Conservation (phyloP, 2,329 filamentous ascomycete genomes). For the Myrmaecium sp. region DNA sequence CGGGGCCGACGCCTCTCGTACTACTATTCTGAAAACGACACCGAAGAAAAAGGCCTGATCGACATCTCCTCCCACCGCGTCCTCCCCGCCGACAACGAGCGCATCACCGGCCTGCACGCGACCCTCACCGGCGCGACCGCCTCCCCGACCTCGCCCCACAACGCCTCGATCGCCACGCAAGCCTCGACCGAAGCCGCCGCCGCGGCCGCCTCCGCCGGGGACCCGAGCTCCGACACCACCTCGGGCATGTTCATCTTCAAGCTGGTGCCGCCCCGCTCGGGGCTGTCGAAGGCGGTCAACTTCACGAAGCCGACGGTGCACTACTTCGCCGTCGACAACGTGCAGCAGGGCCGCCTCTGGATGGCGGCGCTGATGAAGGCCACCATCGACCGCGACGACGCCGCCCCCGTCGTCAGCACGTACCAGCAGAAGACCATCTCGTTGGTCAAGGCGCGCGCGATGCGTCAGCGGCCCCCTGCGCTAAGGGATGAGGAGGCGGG, state of each 20-base stretch:
- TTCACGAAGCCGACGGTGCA: constrained; percentile 97
- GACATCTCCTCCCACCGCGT: constrained; percentile 96
- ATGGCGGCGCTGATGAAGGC: constrained; percentile 99
- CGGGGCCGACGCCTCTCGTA: constrained; percentile 84
- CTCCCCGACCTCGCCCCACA: constrained; percentile 40
- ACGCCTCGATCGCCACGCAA: constrained; percentile 21
- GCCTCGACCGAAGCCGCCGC: constrained; percentile 21
- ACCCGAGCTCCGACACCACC: constrained; percentile 39
- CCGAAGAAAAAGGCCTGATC: constrained; percentile 85
- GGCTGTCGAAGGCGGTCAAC: constrained; percentile 77
- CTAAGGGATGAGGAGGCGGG: constrained; percentile 44
- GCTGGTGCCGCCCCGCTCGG: constrained; percentile 75
- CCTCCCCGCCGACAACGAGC: constrained; percentile 83
- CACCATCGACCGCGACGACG: constrained; percentile 80
- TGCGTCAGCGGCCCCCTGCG: constrained; percentile 79
- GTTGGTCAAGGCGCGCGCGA: constrained; percentile 68
- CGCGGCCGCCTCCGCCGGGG: constrained; percentile 13
- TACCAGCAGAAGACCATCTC: constrained; percentile 97
- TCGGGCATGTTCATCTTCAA: constrained; percentile 89
- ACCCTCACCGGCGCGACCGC: constrained; percentile 75
- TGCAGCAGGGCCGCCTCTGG: constrained; percentile 80
- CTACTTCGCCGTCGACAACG: constrained; percentile 88
- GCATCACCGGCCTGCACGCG: constrained; percentile 77
- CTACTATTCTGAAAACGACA: constrained; percentile 88
- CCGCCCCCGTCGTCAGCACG: constrained; percentile 65